Conservation (phyloP, 2,329 filamentous ascomycete species). For the Dactylellina cionopaga region DNA sequence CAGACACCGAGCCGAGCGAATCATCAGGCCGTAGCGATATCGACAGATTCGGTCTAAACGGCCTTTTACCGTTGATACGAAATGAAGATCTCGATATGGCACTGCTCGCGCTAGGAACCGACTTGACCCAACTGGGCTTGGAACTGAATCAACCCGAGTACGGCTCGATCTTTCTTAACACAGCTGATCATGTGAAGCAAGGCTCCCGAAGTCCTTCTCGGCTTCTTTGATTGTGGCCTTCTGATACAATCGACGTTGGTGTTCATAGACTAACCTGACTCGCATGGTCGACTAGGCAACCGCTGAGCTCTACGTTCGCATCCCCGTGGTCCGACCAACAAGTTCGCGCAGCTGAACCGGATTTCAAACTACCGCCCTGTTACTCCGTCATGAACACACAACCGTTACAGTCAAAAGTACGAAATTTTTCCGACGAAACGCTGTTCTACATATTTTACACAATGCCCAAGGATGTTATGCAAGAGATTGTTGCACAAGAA, state of each 20-base stretch:
- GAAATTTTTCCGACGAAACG: slow-evolving; percentile 71
- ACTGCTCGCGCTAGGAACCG: slow-evolving; percentile 70
- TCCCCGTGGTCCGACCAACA: slow-evolving; percentile 71
- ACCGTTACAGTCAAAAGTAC: slow-evolving; percentile 68
- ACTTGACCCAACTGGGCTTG: slow-evolving; percentile 71
- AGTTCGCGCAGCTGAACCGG: slow-evolving; percentile 70
- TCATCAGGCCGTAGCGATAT: slow-evolving; percentile 53
- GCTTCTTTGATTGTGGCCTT: slow-evolving; percentile 41
- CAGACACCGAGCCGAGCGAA: slow-evolving; percentile 49
- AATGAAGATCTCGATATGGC: slow-evolving; percentile 56
- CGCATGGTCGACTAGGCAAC: slow-evolving; percentile 60
- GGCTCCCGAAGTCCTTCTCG: slow-evolving; percentile 50
- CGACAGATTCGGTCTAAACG: slow-evolving; percentile 56
- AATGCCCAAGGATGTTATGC: slow-evolving; percentile 72
- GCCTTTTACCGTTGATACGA: slow-evolving; percentile 55
- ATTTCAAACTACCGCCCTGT: slow-evolving; percentile 71
- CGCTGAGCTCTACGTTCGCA: slow-evolving; percentile 72
- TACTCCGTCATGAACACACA: slow-evolving; percentile 75
- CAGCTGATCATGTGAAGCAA: slow-evolving; percentile 40
- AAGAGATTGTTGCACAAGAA: slow-evolving; percentile 73
- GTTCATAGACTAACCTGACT: slow-evolving; percentile 52
- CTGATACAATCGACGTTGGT: slow-evolving; percentile 6
- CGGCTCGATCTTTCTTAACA: slow-evolving; percentile 57
- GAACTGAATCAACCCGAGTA: slow-evolving; percentile 72
- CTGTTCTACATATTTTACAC: slow-evolving; percentile 77